These are phyloP conservation scores for Trametes elegans DNA, from an alignment of 768 basidiomycete species.

Conservation along the genomic window DNA sequence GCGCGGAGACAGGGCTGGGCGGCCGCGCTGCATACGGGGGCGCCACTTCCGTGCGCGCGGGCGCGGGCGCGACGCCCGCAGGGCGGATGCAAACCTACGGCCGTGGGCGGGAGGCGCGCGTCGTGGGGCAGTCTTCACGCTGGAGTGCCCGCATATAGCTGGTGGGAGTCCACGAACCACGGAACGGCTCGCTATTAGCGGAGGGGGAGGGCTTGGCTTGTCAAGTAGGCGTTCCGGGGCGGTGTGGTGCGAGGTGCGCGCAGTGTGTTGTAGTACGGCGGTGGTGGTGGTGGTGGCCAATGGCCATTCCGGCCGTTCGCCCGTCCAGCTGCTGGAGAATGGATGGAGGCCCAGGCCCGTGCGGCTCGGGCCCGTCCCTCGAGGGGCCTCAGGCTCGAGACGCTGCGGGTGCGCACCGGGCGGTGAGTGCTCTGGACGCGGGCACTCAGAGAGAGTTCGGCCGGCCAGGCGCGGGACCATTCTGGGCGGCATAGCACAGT, in stretches of 20 bases:
- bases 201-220: conserved; percentile 2
- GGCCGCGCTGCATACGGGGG: too few relatives aligned
- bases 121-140: neutral
- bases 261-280: neutral
- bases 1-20: too few relatives aligned
- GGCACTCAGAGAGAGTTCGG: too few relatives aligned
- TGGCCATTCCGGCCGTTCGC: too few relatives aligned
- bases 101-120: too few relatives aligned
- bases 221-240: conserved; percentile 5
- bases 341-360: neutral
- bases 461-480: conserved; percentile 5
- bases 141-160: neutral
- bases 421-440: neutral
- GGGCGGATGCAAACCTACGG: too few relatives aligned
- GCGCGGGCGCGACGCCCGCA: too few relatives aligned
- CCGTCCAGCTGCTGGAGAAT: too few relatives aligned
- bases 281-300: neutral
- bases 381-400: too few relatives aligned
- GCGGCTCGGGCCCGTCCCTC: neutral
- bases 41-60: too few relatives aligned
- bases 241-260: neutral
- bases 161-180: neutral
- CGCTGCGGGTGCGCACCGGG: neutral
- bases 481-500: neutral
- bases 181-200: neutral